Evolutionary conservation across 148 eudicot species (phyloP).

Genomic region (Rhododendron vialii): DNA sequence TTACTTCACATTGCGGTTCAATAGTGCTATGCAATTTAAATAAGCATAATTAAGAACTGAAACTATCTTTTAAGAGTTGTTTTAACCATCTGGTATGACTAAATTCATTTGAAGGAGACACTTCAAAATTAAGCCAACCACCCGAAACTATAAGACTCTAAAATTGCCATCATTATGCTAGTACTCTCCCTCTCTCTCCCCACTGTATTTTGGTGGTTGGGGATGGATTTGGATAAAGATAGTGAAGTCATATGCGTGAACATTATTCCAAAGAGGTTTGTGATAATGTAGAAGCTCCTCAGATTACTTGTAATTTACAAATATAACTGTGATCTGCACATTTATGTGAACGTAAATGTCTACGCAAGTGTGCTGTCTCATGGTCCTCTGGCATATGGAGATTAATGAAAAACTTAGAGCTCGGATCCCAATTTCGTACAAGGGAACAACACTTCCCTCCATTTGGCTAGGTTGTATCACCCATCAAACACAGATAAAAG

Average conservation of each 20-base stretch:
- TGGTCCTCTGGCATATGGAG: not conserved
- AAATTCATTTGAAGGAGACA: not conserved
- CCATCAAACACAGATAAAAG: not conserved
- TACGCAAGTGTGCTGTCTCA: not conserved
- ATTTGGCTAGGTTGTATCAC: not conserved
- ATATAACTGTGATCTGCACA: not conserved
- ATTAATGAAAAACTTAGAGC: not conserved
- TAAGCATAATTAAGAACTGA: not conserved
- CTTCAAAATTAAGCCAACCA: constrained; percentile 3
- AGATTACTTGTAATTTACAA: too few species aligned
- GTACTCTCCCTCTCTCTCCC: not conserved
- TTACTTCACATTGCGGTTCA: not conserved
- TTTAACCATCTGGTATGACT: not conserved
- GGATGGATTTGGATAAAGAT: not conserved
- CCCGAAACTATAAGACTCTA: not conserved
- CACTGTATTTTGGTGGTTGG: not conserved
- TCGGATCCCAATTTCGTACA: not conserved
- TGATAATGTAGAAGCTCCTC: not conserved
- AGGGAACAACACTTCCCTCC: not conserved
- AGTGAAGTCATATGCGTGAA: not conserved
- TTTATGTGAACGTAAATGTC: not conserved
- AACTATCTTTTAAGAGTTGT: not conserved
- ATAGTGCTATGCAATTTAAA: not conserved
- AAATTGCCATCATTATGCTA: not conserved
- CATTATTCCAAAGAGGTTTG: not conserved